These are phyloP conservation scores for Saccharomyces paradoxus DNA, from an alignment of 805 yeast species.

Conservation along the genomic window DNA sequence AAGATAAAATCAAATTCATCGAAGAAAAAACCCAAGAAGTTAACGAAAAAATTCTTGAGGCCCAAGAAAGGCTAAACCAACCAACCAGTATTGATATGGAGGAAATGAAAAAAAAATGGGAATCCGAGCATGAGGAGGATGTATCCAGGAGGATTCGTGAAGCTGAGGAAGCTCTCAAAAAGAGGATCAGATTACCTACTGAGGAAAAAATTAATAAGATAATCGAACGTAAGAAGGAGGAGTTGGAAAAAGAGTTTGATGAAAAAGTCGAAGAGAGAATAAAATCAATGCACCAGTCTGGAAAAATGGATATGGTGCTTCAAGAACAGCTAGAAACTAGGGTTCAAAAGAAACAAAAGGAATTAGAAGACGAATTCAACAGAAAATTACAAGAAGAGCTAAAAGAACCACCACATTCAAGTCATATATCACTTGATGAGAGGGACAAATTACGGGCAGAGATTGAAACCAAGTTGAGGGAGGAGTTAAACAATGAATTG, in stretches of 20 bases:
- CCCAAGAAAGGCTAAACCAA: not conserved
- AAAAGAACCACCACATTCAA: not conserved
- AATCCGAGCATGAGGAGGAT: slow-evolving; percentile 27
- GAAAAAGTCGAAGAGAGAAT: slow-evolving; percentile 8
- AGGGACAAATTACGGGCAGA: slow-evolving; percentile 2
- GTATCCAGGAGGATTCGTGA: slow-evolving; percentile 27
- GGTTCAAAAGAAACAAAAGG: not conserved
- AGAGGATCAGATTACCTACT: slow-evolving; percentile 35
- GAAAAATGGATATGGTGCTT: not conserved
- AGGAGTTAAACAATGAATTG: slow-evolving; percentile 7
- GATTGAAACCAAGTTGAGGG: slow-evolving; percentile 7
- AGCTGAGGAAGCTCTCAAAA: slow-evolving; percentile 36
- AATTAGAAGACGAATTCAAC: slow-evolving; percentile 4
- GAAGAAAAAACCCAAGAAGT: slow-evolving; percentile 6
- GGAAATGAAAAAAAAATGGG: slow-evolving; percentile 28
- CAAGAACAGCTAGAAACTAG: not conserved
- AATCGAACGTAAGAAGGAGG: slow-evolving; percentile 32
- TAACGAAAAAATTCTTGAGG: slow-evolving; percentile 11
- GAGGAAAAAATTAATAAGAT: slow-evolving; percentile 48
- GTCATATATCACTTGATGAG: not conserved
- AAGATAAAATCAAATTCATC: slow-evolving; percentile 6
- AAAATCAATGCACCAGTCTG: not conserved
- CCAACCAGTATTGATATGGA: slow-evolving; percentile 4
- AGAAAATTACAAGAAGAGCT: slow-evolving; percentile 4
- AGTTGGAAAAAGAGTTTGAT: slow-evolving; percentile 10